phyloP scores from a whole-genome alignment of 2,329 filamentous ascomycete species.

The Xylaria sp. region DNA sequence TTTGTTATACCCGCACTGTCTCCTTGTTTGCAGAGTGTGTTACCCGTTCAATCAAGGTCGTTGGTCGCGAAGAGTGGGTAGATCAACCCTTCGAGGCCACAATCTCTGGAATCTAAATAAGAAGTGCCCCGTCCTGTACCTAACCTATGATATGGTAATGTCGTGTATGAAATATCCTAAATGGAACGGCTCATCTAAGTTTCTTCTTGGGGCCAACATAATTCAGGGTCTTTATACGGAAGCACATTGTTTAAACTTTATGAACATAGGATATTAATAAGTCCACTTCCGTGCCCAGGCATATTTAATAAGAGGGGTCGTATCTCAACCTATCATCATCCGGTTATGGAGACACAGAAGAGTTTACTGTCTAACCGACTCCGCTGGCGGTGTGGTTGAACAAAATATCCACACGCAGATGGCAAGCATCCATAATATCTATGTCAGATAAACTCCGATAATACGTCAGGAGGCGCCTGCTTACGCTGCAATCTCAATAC shows the following conservation, averaged over 20 bases:
- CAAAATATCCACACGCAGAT: not conserved
- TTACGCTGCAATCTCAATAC: no score
- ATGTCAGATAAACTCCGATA: no score
- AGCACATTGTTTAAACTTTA: not conserved
- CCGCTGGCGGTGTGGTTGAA: not conserved
- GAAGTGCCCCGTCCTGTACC: not conserved
- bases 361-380: not conserved
- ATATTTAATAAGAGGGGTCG: not conserved
- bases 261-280: not conserved
- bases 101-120: not conserved
- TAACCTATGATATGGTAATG: not conserved
- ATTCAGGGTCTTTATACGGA: not conserved
- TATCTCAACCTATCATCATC: not conserved
- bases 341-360: not conserved
- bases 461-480: no score
- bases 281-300: not conserved
- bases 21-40: not conserved
- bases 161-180: not conserved
- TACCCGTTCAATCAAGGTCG: not conserved
- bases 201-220: not conserved
- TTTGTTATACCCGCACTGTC: not conserved
- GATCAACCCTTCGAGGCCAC: not conserved
- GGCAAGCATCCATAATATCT: not conserved
- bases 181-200: not conserved
- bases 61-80: not conserved